phyloP scores from a whole-genome alignment of 1,139 yeast genomes.

The Saccharomyces uvarum region DNA sequence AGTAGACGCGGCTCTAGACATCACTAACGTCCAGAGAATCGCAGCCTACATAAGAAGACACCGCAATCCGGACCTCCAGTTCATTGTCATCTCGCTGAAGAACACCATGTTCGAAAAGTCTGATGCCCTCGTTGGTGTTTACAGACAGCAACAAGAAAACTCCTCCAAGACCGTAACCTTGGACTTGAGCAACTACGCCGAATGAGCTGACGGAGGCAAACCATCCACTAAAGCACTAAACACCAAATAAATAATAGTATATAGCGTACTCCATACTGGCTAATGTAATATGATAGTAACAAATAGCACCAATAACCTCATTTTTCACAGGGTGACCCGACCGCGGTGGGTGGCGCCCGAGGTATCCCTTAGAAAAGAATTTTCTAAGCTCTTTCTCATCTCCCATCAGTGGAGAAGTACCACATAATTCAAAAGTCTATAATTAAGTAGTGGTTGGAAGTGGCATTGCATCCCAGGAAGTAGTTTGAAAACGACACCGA shows the following conservation, averaged over 20 bases:
- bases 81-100: slow-evolving; percentile 88
- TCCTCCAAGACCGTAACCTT: slow-evolving; percentile 70
- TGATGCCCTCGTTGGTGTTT: slow-evolving; percentile 88
- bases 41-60: slow-evolving; percentile 76
- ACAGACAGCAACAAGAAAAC: slow-evolving; percentile 72
- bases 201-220: slow-evolving; percentile 9
- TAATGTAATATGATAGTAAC: background rate
- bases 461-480: background rate
- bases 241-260: background rate
- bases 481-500: background rate
- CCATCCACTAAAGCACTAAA: background rate
- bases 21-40: slow-evolving; percentile 74
- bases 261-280: background rate
- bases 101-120: slow-evolving; percentile 81
- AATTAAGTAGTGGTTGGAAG: background rate
- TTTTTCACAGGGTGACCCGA: slow-evolving; percentile 2
- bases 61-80: slow-evolving; percentile 76
- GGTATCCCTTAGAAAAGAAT: slow-evolving; percentile 1
- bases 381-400: background rate
- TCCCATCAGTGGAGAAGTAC: background rate
- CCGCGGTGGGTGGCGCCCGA: slow-evolving; percentile 2
- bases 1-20: slow-evolving; percentile 94
- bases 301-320: background rate
- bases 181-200: slow-evolving; percentile 59
- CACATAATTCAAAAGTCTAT: background rate